Base-by-base conservation (phyloP, 371 early-diverging fungal species). In the Circinella umbellata region DNA sequence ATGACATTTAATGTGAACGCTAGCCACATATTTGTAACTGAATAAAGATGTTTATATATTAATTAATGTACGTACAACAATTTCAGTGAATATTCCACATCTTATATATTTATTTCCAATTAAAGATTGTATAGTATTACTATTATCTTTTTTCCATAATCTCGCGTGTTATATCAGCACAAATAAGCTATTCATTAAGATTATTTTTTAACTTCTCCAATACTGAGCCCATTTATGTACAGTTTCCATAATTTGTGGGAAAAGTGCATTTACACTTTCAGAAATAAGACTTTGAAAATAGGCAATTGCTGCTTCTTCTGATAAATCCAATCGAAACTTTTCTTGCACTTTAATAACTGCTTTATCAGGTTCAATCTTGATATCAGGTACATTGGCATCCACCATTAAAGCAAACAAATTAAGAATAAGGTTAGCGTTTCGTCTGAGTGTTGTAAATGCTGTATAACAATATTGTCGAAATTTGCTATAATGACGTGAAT, bases 161-260 rank as follows among this genome's bases (percentile, higher is more conserved):
- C 27, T 27, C 2, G 27, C 27, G 2, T 27, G 27, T 27, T 27
- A 27, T 27, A 27, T 27, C 27, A 27, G 2, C 27, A 27, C 27
- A 27, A 27, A 27, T 27, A 27, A 27, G 2, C 27, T 27, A 27
- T 27, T 27, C 2, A 27, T 27, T 27, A 27, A 27, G 0, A 27
- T 1, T 15, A 13, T 34, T 34, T 59, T 18, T 66, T 85, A 94
- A 73, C 86, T 85, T 69, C 94, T 77, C 92, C 93, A 94, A 71
- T 94, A 95, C 72, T 95, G 95, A 3, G 95, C 93, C 94, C 94
- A 96, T 69, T 92, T 93, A 81, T 98, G 98, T 14, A 97, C 93
- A 4, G 94, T 94, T 75, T 99, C 99, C 83, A 98, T 95, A 60
- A 99, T 93, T 77, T 98, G 98, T 3, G 99, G 99, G 71, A 99